Evolutionary conservation across 768 basidiomycete species (phyloP).

Genomic region (Pleurotus giganteus): DNA sequence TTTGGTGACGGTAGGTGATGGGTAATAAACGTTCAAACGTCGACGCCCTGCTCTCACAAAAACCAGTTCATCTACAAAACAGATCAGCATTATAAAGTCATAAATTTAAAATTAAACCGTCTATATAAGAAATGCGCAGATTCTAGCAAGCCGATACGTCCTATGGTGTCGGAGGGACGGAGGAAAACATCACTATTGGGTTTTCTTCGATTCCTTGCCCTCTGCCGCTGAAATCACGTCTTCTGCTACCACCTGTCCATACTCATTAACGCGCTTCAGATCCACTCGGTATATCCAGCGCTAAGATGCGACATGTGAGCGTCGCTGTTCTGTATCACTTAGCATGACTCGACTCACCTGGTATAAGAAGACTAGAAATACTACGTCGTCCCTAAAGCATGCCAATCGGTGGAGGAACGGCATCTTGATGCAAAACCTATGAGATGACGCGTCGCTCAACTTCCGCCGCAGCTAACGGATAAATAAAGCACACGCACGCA

Average conservation of each 20-base stretch:
- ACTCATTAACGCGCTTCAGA: slow-evolving; percentile 93
- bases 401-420: slow-evolving; percentile 77
- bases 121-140: too few relatives aligned
- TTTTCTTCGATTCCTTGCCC: slow-evolving; percentile 56
- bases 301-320: slow-evolving; percentile 36
- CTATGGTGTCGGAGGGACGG: too few relatives aligned
- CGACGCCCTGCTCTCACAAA: too few relatives aligned
- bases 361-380: slow-evolving; percentile 90
- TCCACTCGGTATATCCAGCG: slow-evolving; percentile 98
- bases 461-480: slow-evolving; percentile 13
- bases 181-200: slow-evolving; percentile 20
- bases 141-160: too few relatives aligned
- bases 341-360: slow-evolving; percentile 53
- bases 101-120: too few relatives aligned
- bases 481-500: slow-evolving; percentile 45
- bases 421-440: slow-evolving; percentile 94
- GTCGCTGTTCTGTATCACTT: neutral
- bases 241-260: slow-evolving; percentile 75
- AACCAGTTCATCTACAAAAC: too few relatives aligned
- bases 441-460: slow-evolving; percentile 13
- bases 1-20: too few relatives aligned
- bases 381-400: slow-evolving; percentile 87
- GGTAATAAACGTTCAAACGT: too few relatives aligned
- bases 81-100: too few relatives aligned
- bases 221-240: slow-evolving; percentile 41